phyloP scores from a whole-genome alignment of 352 stramenopile species.

The Globisporangium nunn region DNA sequence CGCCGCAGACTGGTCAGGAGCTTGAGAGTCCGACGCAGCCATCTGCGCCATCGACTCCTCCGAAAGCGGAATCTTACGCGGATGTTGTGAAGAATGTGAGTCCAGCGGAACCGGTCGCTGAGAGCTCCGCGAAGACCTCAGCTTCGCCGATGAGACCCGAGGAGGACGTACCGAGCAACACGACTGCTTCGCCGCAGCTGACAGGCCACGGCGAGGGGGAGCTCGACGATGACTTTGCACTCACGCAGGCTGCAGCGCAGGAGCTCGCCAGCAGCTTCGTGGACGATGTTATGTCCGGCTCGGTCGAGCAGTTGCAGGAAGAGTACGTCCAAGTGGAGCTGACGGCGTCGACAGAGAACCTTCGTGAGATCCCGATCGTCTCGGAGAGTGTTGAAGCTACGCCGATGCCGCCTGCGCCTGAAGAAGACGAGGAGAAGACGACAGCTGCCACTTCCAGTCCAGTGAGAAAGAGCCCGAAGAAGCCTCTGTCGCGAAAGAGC shows the following conservation, averaged over 20 bases:
- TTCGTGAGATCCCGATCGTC: constrained; percentile 16
- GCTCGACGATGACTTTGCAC: constrained; percentile 23
- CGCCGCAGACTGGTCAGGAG: not conserved
- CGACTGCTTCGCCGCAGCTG: too few relatives aligned
- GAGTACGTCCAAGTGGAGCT: constrained; percentile 68
- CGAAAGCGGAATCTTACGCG: not conserved
- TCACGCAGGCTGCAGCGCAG: constrained; percentile 18
- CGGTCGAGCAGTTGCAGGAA: constrained; percentile 40
- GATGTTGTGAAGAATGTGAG: constrained; percentile 3
- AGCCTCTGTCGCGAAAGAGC: constrained; percentile 18
- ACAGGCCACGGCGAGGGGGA: too few relatives aligned
- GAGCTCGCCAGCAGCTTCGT: constrained; percentile 38
- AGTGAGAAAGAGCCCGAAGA: constrained; percentile 16
- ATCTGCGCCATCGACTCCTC: not conserved
- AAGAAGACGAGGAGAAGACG: constrained; percentile 3
- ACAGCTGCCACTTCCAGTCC: constrained; percentile 2
- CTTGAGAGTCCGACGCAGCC: constrained; percentile 6
- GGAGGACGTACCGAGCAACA: not conserved
- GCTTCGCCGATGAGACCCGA: not conserved
- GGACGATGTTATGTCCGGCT: constrained; percentile 34
- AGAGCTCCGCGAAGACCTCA: not conserved
- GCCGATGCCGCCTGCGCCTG: not conserved
- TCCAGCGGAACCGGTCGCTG: not conserved
- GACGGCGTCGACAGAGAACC: constrained; percentile 34
- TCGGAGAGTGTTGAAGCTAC: constrained; percentile 1